Evolutionary conservation across 192 early-diverging fungal genomes (phyloP), one percentile per base, ranked within the genome.

Genomic region (Mortierella alpina): DNA sequence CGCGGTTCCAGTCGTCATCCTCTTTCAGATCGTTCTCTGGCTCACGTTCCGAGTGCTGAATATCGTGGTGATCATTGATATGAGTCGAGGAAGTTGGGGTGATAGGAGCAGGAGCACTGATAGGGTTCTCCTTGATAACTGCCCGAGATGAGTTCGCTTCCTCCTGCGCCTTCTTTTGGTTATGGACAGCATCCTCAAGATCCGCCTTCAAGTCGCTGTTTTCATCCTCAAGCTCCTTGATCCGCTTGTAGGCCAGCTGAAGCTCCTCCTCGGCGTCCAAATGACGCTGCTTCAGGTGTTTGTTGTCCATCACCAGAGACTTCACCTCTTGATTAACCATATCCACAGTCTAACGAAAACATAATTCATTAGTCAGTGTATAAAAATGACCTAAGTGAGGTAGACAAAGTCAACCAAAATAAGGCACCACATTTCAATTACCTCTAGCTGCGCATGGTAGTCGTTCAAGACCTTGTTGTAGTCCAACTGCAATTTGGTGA

Each of bases 311-410:
- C 61, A 95, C 73, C 55, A 95, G 70, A 46, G 90, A 85, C 7
- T 90, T 84, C 7, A 92, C 91, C 57, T 95, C 93, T 42, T 89
- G 82, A 41, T 89, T 85, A 42, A 95, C 91, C 63, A 91, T 91
- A 46, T 87, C 87, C 4, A 91, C 89, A 63, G 90, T 91, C 89
- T 93, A 75, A 23, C 20, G 59, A 64, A 20, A 15, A 59, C 23
- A 49, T n/a, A 59, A 65, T 31, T 31, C 31, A 31, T 31, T 31
- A 1, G 12, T 55, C 59, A 9, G 50, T 10, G 20, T 17, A 59
- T 59, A 42, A 18, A 58, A 55, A 56, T 18, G 31, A 31, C 31
- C 31, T 3, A 31, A 31, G 31, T 20, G 22, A 22, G n/a, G n/a
- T 44, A 51, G 48, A 89, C 48, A n/a, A 48, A 63, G 44, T 7